Evolutionary conservation across 202 grass and related monocot genomes (phyloP), one percentile per base, ranked within the genome.

Genomic region (Setaria italica): DNA sequence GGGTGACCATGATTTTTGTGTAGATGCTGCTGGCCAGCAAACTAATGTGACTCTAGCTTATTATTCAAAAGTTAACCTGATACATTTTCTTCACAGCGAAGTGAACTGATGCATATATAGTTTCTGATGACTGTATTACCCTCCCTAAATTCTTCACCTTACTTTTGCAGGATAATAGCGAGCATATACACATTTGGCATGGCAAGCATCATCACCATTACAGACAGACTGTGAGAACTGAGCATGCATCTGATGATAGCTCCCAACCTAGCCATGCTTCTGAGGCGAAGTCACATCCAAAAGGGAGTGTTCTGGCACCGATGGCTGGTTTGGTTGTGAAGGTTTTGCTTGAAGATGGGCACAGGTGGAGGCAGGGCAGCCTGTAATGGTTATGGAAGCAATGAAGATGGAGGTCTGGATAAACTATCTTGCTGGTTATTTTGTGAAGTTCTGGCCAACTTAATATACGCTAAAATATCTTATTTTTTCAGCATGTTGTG

Each of bases 321-420:
- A 99, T 99, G 93, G 93, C 93, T 9, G 96, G 96, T 86, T 87
- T 99, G 84, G 90, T 99, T 21, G 86, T 95, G 21, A 99, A 99
- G 73, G 88, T 99, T 76, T 67, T 99, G 81, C 81, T 90, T 58
- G 82, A 95, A 82, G 90, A 99, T 72, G 93, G 96, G 88, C 87
- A 49, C 81, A 33, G 9, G 88, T 99, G 82, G 88, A 95, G 68
- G 84, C 85, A 69, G 90, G 86, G 19, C 91, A 99, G 37, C 93
- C 96, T 84, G 73, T 95, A 70, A 87, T 99, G 88, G 96, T 99
- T 67, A 94, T 99, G 30, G 96, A 99, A 91, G 93, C 96, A 82
- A 99, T 99, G 93, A 99, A 99, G 78, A 95, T 99, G 96, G 96
- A 99, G 96, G 96, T 99, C 35, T 9, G 69, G 57, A 82, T 41